Conservation (phyloP, 352 stramenopile species). For the Phytopythium oedochilum region DNA sequence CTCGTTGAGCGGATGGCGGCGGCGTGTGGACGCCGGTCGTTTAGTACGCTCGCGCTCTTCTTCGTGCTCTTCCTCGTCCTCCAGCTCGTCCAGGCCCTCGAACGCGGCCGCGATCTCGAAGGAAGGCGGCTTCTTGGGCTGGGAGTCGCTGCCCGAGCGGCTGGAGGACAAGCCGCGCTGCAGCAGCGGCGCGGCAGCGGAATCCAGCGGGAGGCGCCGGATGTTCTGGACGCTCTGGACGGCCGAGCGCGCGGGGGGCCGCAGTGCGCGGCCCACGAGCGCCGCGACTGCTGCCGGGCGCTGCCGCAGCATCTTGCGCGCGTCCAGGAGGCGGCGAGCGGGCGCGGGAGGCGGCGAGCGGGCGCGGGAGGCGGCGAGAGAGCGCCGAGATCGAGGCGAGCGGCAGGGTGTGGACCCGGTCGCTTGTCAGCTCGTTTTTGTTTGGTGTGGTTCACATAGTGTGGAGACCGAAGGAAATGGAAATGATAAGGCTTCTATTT, state of each 20-base stretch:
- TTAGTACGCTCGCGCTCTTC: background rate
- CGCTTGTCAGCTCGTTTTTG: too few relatives aligned
- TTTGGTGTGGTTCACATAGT: too few relatives aligned
- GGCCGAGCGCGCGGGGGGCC: background rate
- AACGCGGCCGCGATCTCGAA: constrained; percentile 56
- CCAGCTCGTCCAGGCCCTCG: constrained; percentile 40
- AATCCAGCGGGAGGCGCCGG: background rate
- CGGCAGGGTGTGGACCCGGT: background rate
- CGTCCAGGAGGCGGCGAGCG: background rate
- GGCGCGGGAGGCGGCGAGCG: background rate
- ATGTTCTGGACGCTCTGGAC: background rate
- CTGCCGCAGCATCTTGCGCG: background rate
- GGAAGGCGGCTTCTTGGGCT: too few relatives aligned
- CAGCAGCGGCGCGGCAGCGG: background rate
- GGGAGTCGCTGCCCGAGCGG: background rate
- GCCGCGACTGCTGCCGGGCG: background rate
- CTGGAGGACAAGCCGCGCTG: background rate
- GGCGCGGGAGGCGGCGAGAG: background rate
- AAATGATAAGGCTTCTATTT: too few relatives aligned
- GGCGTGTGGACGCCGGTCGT: background rate
- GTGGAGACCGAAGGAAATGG: too few relatives aligned
- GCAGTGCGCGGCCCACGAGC: background rate
- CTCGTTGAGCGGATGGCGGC: constrained; percentile 10
- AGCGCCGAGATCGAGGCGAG: too few relatives aligned
- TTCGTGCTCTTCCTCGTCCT: constrained; percentile 15